A percentile compares a stretch with the other conserved stretches of the same genome.
phyloP scores from a whole-genome alignment of 1,284 basidiomycete genomes.

The Ustilago trichophora region DNA sequence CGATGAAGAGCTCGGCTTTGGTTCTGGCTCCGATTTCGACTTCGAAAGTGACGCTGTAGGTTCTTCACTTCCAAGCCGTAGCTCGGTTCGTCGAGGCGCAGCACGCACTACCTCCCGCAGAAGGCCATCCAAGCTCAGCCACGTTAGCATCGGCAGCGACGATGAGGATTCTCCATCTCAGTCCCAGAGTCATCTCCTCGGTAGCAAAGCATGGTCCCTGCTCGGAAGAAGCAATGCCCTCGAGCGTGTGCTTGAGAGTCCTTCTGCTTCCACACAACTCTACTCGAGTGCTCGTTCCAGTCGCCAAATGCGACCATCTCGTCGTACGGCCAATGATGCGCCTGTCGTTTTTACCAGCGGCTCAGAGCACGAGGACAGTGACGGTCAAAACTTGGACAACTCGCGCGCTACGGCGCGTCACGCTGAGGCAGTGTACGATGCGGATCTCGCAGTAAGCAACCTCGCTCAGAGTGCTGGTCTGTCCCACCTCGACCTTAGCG shows the following conservation, averaged over 20 bases:
- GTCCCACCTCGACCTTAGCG: slow-evolving; percentile 16
- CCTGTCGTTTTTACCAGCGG: slow-evolving; percentile 35
- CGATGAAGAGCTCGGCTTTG: slow-evolving; percentile 45
- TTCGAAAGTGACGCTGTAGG: slow-evolving; percentile 42
- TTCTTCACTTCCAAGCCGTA: slow-evolving; percentile 34
- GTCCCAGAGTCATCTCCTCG: slow-evolving; percentile 20
- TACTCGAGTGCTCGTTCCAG: slow-evolving; percentile 37
- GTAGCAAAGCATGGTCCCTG: slow-evolving; percentile 38
- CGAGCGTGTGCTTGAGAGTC: slow-evolving; percentile 22
- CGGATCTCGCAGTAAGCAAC: slow-evolving; percentile 37
- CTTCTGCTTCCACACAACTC: slow-evolving; percentile 31
- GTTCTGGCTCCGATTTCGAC: slow-evolving; percentile 47
- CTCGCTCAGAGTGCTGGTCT: slow-evolving; percentile 45
- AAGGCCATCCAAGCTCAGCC: slow-evolving; percentile 24
- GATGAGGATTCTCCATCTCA: slow-evolving; percentile 13
- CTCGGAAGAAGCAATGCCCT: slow-evolving; percentile 19
- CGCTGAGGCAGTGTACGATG: slow-evolving; percentile 10
- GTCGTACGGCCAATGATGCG: slow-evolving; percentile 7
- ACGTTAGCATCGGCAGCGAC: slow-evolving; percentile 26
- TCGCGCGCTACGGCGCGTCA: slow-evolving; percentile 1
- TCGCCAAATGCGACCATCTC: slow-evolving; percentile 8
- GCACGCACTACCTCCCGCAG: slow-evolving; percentile 11
- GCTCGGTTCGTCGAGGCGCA: slow-evolving; percentile 9
- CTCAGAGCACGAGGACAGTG: slow-evolving; percentile 22
- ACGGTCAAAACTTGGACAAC: not conserved